phyloP scores from a whole-genome alignment of 306 rosid genomes.

The Quercus gilva region DNA sequence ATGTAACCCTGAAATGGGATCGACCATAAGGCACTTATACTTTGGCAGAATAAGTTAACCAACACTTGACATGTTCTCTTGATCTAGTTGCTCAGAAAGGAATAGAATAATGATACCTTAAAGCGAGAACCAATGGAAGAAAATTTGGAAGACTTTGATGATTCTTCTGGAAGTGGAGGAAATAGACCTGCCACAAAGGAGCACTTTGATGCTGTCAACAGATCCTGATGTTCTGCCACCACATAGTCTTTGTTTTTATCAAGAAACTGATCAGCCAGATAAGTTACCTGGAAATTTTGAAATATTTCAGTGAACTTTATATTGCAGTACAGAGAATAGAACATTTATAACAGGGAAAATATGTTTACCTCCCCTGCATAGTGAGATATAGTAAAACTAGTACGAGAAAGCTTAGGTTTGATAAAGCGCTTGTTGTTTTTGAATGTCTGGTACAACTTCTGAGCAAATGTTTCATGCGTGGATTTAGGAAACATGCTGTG shows the following conservation, averaged over 20 bases:
- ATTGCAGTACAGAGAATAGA: constrained; percentile 18
- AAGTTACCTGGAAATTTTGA: constrained; percentile 63
- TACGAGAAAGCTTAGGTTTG: constrained; percentile 98
- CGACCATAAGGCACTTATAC: neutral
- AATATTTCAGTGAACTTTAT: constrained; percentile 14
- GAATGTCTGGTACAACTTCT: constrained; percentile 97
- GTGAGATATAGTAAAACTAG: constrained; percentile 90
- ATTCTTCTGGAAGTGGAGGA: constrained; percentile 83
- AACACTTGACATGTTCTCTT: neutral
- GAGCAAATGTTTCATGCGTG: constrained; percentile 97
- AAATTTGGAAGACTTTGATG: constrained; percentile 92
- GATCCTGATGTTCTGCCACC: constrained; percentile 94
- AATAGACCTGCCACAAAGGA: constrained; percentile 81
- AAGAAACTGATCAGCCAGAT: constrained; percentile 91
- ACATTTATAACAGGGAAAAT: constrained; percentile 21
- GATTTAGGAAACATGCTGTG: constrained; percentile 99
- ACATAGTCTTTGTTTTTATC: constrained; percentile 99
- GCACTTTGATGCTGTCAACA: constrained; percentile 85
- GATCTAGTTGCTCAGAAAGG: neutral
- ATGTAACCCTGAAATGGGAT: neutral
- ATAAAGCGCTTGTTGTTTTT: constrained; percentile 93
- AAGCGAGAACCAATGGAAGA: constrained; percentile 98
- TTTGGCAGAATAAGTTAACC: neutral
- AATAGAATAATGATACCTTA: constrained; percentile 48
- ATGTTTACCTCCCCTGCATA: constrained; percentile 96